Evolutionary conservation across 345 rosid genomes (phyloP).

Genomic region (Salix koriyanagi): DNA sequence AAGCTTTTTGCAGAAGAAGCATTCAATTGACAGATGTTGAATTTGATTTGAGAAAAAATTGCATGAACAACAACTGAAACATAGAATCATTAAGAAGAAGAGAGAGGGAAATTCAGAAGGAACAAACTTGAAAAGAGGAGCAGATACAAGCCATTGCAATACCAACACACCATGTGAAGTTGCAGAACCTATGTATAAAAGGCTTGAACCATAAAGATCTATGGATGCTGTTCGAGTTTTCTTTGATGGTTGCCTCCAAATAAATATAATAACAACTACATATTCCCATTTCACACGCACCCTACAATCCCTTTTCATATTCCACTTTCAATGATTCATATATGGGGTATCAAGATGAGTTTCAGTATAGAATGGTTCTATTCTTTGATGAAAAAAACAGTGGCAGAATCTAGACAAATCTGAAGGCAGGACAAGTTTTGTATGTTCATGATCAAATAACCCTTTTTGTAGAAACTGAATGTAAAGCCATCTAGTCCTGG

Average conservation of each 20-base stretch:
- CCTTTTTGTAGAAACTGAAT: too few relatives aligned
- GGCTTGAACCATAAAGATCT: constrained; percentile 54
- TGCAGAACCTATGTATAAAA: constrained; percentile 53
- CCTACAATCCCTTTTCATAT: not conserved
- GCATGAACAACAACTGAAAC: not conserved
- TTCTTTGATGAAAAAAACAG: not conserved
- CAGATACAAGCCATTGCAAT: constrained; percentile 67
- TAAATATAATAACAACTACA: not conserved
- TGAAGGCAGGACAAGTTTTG: too few relatives aligned
- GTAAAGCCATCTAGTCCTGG: too few relatives aligned
- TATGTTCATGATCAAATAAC: too few relatives aligned
- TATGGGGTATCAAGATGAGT: not conserved
- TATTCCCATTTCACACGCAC: not conserved
- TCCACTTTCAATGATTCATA: not conserved
- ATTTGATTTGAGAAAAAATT: not conserved
- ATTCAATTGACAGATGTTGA: not conserved
- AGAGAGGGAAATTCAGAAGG: not conserved
- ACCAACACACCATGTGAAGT: constrained; percentile 63
- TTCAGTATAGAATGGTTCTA: not conserved
- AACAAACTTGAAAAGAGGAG: constrained; percentile 56
- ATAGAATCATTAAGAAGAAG: not conserved
- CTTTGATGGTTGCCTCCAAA: not conserved
- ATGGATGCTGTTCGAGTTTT: not conserved
- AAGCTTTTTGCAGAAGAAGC: not conserved
- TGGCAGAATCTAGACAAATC: not conserved